Evolutionary conservation across 805 yeast genomes (phyloP), one percentile per base, ranked within the genome.

Genomic region (Lipomyces starkeyi): DNA sequence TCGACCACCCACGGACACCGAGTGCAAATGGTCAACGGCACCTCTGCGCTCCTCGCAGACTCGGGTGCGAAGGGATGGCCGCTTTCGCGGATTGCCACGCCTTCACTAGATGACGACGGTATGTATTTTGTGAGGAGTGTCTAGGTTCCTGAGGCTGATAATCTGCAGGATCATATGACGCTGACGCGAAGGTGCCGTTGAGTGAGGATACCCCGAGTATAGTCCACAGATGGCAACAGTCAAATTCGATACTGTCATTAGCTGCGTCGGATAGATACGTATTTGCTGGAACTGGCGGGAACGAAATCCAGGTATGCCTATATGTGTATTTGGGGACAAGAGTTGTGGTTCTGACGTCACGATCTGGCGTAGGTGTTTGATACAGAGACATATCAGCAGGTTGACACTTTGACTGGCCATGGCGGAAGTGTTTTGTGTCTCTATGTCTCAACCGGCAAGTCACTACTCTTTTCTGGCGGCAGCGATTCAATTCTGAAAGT

Each of bases 241-340:
- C 84, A 1, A 87, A 86, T 73, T 88, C 97, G 0, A 88, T 93
- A 20, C 83, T 95, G 7, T 89, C 97, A 3, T 74, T 82, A 27
- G 82, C 80, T 3, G 67, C 73, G 32, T 71, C 70, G 37, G 77
- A 71, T 34, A 52, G 68, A 55, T 71, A 64, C 58, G 64, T 94
- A 3, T 90, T 91, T 76, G 95, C 97, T 64, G 99, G 99, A 9
- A 92, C 97, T 0, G 97, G 93, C 72, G 91, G 91, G 74, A 91
- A 95, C 11, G 86, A 85, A 71, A 89, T 94, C 54, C 78, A 91
- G 53, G 88, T 91, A 56, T 3, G 68, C 20, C 20, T 7, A 32
- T 17, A 43, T 43, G 49, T 43, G 9, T 8, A 43, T 6, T 37
- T 13, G 9, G 2, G 3, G 20, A 17, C 20, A n/a, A 7, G 22